These are phyloP conservation scores for Avicennia marina DNA, from an alignment of 257 asterid genomes.

Conservation along the genomic window DNA sequence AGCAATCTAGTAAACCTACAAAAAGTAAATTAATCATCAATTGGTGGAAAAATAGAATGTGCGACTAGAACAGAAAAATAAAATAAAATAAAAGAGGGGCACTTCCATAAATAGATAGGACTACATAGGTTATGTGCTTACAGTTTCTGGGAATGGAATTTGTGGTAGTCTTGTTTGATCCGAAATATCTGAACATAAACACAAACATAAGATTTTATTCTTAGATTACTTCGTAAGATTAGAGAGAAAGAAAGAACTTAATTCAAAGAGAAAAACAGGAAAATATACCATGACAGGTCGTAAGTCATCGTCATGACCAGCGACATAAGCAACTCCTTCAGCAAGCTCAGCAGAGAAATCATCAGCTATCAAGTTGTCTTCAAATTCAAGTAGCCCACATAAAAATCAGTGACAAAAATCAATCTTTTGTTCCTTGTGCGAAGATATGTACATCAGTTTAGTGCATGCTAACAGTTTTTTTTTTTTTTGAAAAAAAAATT, in stretches of 20 bases:
- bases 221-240: background rate
- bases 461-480: constrained; percentile 7
- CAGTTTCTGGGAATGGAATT: constrained; percentile 80
- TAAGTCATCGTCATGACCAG: constrained; percentile 84
- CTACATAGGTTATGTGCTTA: constrained; percentile 27
- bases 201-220: background rate
- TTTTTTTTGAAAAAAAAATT: background rate
- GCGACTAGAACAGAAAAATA: too few species aligned
- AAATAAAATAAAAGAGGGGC: background rate
- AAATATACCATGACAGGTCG: constrained; percentile 77
- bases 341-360: constrained; percentile 94
- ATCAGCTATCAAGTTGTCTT: constrained; percentile 82
- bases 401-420: constrained; percentile 19
- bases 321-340: constrained; percentile 91
- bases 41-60: background rate
- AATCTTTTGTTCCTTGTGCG: background rate
- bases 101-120: constrained; percentile 8
- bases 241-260: too few species aligned
- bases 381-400: too few species aligned
- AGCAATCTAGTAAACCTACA: constrained; percentile 67
- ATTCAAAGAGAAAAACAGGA: background rate
- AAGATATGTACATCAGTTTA: background rate
- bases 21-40: background rate
- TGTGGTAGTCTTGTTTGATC: constrained; percentile 91
- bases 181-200: constrained; percentile 54